Percentiles rank a stretch among this genome's conserved stretches.
phyloP scores from a whole-genome alignment of 75 land plant genomes.

The Cupressus sempervirens region DNA sequence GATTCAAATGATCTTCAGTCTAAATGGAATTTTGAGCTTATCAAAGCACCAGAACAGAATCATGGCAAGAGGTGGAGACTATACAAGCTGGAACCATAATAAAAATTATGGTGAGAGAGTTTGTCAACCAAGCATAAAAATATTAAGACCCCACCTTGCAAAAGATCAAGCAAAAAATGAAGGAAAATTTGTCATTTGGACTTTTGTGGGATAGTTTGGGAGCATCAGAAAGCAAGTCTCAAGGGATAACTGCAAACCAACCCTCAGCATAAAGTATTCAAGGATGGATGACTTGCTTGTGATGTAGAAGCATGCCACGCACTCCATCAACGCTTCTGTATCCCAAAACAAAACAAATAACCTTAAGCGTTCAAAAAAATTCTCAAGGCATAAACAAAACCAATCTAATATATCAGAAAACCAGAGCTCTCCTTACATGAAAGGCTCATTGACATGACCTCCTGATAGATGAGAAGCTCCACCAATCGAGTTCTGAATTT shows the following conservation, averaged over 20 bases:
- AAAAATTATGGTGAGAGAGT: background rate
- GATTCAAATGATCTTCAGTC: background rate
- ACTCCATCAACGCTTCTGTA: constrained; percentile 90
- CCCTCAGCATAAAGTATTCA: constrained; percentile 37
- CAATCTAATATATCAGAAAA: background rate
- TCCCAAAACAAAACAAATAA: constrained; percentile 10
- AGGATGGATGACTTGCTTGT: constrained; percentile 78
- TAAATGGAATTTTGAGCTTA: background rate
- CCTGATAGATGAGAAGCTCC: constrained; percentile 85
- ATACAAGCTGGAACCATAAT: background rate
- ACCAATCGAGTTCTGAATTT: constrained; percentile 82
- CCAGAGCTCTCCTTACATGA: constrained; percentile 49
- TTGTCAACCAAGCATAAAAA: background rate
- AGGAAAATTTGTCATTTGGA: background rate
- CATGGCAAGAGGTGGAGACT: background rate
- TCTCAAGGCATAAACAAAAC: background rate
- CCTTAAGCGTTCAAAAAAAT: background rate
- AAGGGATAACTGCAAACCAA: constrained; percentile 57
- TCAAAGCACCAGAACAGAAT: background rate
- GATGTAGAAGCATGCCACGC: constrained; percentile 88
- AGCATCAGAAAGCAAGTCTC: constrained; percentile 8
- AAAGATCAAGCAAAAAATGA: background rate
- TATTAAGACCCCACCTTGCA: constrained; percentile 13
- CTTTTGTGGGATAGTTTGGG: constrained; percentile 3
- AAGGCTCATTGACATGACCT: constrained; percentile 90